Evolutionary conservation across 768 basidiomycete genomes (phyloP).

Genomic region (Fibroporia radiculosa): DNA sequence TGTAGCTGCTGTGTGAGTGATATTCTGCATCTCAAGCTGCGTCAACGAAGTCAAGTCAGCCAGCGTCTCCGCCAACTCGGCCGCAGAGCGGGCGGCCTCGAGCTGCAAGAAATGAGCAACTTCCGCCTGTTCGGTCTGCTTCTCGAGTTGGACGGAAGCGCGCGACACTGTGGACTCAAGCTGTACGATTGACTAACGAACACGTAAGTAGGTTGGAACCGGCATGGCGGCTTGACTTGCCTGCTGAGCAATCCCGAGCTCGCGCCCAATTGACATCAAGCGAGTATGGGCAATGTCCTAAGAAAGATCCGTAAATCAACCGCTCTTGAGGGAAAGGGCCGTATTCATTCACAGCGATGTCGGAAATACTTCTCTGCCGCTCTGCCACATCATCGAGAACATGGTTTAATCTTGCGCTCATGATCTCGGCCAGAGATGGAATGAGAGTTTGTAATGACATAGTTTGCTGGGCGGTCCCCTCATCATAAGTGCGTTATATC

Average conservation of each 20-base stretch:
- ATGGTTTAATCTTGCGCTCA: not conserved
- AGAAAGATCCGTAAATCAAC: not conserved
- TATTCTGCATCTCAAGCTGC: constrained; percentile 35
- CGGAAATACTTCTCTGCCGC: not conserved
- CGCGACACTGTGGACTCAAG: constrained; percentile 5
- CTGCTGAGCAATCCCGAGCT: constrained; percentile 2
- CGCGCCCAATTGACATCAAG: not conserved
- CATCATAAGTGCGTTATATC: not conserved
- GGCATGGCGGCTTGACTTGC: not conserved
- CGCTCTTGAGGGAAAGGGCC: not conserved
- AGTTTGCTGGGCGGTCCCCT: not conserved
- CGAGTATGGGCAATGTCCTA: not conserved
- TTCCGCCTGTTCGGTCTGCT: constrained; percentile 24
- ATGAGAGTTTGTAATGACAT: not conserved
- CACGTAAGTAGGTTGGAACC: not conserved
- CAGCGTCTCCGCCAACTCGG: constrained; percentile 28
- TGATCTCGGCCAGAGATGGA: not conserved
- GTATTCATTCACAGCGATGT: not conserved
- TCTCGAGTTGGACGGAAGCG: constrained; percentile 25
- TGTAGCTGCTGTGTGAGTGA: constrained; percentile 36
- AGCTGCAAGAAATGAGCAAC: constrained; percentile 28
- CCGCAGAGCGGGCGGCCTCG: constrained; percentile 28
- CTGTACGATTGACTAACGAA: constrained; percentile 1
- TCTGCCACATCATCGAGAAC: too few relatives aligned
- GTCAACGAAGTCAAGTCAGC: constrained; percentile 31